Percentiles rank a stretch among this genome's conserved stretches.
Conservation (phyloP, 106 monocot genomes). For the Dendrobium catenatum region DNA sequence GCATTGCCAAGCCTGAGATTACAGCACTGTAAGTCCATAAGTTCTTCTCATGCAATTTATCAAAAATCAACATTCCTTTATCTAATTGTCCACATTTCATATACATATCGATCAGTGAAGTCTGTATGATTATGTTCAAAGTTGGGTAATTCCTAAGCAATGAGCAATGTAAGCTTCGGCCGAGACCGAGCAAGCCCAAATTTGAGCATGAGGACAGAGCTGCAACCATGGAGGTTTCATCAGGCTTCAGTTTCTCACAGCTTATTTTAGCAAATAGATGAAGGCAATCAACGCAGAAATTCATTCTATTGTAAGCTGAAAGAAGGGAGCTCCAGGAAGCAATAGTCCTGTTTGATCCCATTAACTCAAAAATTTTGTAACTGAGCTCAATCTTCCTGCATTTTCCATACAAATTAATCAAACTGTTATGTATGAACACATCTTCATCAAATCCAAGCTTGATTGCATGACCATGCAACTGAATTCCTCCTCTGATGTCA, state of each 20-base stretch:
- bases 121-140: constrained; percentile 33
- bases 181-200: constrained; percentile 36
- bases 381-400: constrained; percentile 37
- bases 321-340: constrained; percentile 69
- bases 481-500: constrained; percentile 26
- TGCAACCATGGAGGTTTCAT: constrained; percentile 57
- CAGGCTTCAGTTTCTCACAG: constrained; percentile 20
- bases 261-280: constrained; percentile 33
- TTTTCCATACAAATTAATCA: constrained; percentile 80
- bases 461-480: constrained; percentile 45
- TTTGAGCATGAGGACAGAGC: constrained; percentile 48
- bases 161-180: constrained; percentile 47
- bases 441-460: constrained; percentile 51
- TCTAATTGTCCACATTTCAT: constrained; percentile 47
- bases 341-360: constrained; percentile 30
- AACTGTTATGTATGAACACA: constrained; percentile 47
- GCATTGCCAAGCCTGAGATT: constrained; percentile 68
- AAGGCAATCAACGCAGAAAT: constrained; percentile 42
- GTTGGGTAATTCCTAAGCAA: constrained; percentile 32
- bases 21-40: constrained; percentile 51
- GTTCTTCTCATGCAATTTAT: constrained; percentile 41
- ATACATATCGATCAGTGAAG: constrained; percentile 75
- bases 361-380: constrained; percentile 35
- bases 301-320: constrained; percentile 32
- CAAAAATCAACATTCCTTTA: constrained; percentile 43